Evolutionary conservation across 1,139 yeast genomes (phyloP).

Genomic region (Oligophagozyma castellii): DNA sequence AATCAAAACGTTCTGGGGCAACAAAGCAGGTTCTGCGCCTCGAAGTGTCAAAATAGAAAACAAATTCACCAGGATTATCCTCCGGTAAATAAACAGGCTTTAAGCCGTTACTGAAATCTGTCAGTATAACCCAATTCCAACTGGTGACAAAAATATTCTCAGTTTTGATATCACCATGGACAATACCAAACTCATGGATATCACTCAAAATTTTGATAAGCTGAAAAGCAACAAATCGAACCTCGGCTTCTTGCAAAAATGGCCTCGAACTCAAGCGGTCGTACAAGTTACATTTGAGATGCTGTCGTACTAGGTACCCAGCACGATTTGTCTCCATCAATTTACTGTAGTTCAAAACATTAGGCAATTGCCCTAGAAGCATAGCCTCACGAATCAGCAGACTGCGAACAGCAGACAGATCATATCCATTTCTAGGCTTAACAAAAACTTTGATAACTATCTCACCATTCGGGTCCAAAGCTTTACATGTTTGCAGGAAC

Average conservation of each 20-base stretch:
- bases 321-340: slow-evolving; percentile 85
- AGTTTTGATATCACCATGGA: slow-evolving; percentile 84
- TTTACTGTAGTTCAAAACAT: slow-evolving; percentile 57
- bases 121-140: slow-evolving; percentile 74
- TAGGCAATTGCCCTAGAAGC: slow-evolving; percentile 36
- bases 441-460: slow-evolving; percentile 71
- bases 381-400: slow-evolving; percentile 22
- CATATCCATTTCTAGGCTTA: slow-evolving; percentile 45
- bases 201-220: slow-evolving; percentile 45
- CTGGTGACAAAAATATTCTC: slow-evolving; percentile 81
- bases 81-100: slow-evolving; percentile 85
- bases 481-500: slow-evolving; percentile 76
- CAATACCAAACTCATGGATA: slow-evolving; percentile 48
- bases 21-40: slow-evolving; percentile 77
- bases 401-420: slow-evolving; percentile 14
- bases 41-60: slow-evolving; percentile 85
- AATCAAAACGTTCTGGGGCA: slow-evolving; percentile 80
- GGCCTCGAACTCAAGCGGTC: slow-evolving; percentile 85
- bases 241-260: slow-evolving; percentile 68
- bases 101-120: slow-evolving; percentile 64
- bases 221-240: slow-evolving; percentile 75
- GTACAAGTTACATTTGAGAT: slow-evolving; percentile 61
- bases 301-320: slow-evolving; percentile 77
- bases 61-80: slow-evolving; percentile 87
- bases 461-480: slow-evolving; percentile 53